These are phyloP conservation scores for Rubus parviflorus DNA, from an alignment of 306 rosid genomes.

Conservation along the genomic window DNA sequence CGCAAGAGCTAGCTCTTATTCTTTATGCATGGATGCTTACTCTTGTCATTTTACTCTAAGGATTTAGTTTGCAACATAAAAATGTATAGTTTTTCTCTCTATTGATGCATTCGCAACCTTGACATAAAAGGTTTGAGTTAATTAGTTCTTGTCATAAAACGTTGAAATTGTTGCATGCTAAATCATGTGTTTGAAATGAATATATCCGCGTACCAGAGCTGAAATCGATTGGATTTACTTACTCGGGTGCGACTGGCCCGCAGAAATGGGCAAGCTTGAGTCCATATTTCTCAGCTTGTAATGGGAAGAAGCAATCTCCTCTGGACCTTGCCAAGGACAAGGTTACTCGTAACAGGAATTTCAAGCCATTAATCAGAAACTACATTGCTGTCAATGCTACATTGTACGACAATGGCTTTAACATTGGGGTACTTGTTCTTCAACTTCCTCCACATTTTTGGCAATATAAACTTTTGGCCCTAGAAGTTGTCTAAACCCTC, in stretches of 20 bases:
- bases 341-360: slow-evolving; percentile 16
- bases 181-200: background rate
- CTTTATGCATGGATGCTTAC: too few species aligned
- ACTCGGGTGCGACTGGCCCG: slow-evolving; percentile 60
- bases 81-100: too few species aligned
- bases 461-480: background rate
- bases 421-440: slow-evolving; percentile 62
- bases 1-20: too few species aligned
- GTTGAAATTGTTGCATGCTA: background rate
- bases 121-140: background rate
- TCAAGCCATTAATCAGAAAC: slow-evolving; percentile 40
- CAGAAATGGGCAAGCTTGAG: slow-evolving; percentile 64
- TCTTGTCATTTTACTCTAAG: too few species aligned
- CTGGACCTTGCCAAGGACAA: slow-evolving; percentile 39
- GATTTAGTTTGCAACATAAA: too few species aligned
- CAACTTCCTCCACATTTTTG: slow-evolving; percentile 8
- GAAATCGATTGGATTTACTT: slow-evolving; percentile 40
- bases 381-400: slow-evolving; percentile 60
- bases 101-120: too few species aligned
- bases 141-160: background rate
- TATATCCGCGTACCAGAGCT: background rate
- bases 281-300: slow-evolving; percentile 48
- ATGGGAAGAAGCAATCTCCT: slow-evolving; percentile 73
- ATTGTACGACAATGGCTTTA: slow-evolving; percentile 57
- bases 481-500: background rate